phyloP scores from a whole-genome alignment of 2,329 filamentous ascomycete genomes.

The Thermoascus crustaceus region DNA sequence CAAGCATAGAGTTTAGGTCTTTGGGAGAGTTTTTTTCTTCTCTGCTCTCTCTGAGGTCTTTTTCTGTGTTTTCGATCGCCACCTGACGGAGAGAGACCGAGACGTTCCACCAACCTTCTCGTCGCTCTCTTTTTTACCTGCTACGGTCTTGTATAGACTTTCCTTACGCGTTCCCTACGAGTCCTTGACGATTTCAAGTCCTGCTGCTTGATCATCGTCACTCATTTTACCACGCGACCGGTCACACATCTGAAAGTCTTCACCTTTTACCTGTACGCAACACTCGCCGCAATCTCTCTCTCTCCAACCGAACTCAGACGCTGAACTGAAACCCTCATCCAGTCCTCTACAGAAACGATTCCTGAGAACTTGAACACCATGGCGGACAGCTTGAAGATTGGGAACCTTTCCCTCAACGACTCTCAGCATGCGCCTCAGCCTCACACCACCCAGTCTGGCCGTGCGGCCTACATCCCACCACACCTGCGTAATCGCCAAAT shows the following conservation, averaged over 20 bases:
- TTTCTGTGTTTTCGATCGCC: conserved; percentile 12
- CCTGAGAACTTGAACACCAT: conserved; percentile 16
- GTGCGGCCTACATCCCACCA: conserved; percentile 58
- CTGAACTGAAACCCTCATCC: no score
- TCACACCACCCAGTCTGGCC: conserved; percentile 41
- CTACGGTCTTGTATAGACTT: conserved; percentile 9
- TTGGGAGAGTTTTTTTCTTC: conserved; percentile 21
- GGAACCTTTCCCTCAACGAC: conserved; percentile 46
- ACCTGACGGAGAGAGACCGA: conserved; percentile 13
- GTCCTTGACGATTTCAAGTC: conserved; percentile 1
- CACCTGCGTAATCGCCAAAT: conserved; percentile 46
- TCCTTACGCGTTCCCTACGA: conserved; percentile 3
- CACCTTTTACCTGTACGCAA: conserved; percentile 1
- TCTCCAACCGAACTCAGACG: not conserved
- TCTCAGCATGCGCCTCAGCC: conserved; percentile 52
- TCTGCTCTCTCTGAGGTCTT: conserved; percentile 5
- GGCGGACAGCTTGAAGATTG: conserved; percentile 35
- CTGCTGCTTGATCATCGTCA: not conserved
- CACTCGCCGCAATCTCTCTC: not conserved
- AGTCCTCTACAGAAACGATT: not conserved
- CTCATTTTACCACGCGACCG: not conserved
- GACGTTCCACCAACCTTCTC: conserved; percentile 8
- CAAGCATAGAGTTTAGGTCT: conserved; percentile 25
- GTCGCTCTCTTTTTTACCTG: conserved; percentile 15
- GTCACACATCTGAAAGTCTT: conserved; percentile 1